These are phyloP conservation scores for Colletotrichum tabaci DNA, from an alignment of 2,329 filamentous ascomycete genomes.

Conservation along the genomic window DNA sequence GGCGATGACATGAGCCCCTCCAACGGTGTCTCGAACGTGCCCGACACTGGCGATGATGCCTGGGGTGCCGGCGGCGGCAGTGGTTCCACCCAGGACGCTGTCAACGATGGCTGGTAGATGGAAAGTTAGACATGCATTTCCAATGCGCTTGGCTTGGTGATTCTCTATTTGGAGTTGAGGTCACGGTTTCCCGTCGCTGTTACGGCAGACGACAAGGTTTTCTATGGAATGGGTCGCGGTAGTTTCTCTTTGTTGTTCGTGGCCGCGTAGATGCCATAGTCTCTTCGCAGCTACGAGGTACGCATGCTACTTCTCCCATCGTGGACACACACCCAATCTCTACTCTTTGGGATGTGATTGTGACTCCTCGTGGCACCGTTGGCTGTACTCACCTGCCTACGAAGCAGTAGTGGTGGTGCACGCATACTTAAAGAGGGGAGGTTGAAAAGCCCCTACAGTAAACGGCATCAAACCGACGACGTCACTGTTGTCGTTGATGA, in stretches of 20 bases:
- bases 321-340: not conserved
- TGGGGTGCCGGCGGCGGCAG: conserved; percentile 7
- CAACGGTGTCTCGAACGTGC: conserved; percentile 24
- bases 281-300: conserved; percentile 24
- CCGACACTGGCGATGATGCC: conserved; percentile 26
- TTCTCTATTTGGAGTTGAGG: conserved; percentile 33
- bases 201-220: conserved; percentile 35
- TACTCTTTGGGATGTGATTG: not conserved
- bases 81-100: conserved; percentile 18
- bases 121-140: not conserved
- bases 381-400: not conserved
- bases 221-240: conserved; percentile 21
- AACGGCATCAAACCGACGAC: too few relatives aligned
- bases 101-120: conserved; percentile 37
- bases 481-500: too few relatives aligned
- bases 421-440: too few relatives aligned
- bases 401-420: not conserved
- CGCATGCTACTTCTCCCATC: conserved; percentile 16
- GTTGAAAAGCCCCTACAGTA: too few relatives aligned
- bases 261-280: conserved; percentile 16
- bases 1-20: conserved; percentile 41
- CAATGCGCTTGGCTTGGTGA: conserved; percentile 8
- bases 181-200: conserved; percentile 34
- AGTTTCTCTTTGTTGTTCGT: conserved; percentile 5
- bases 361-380: not conserved